Evolutionary conservation across 169 alveolate genomes (phyloP).

Genomic region (Blepharisma undulans): DNA sequence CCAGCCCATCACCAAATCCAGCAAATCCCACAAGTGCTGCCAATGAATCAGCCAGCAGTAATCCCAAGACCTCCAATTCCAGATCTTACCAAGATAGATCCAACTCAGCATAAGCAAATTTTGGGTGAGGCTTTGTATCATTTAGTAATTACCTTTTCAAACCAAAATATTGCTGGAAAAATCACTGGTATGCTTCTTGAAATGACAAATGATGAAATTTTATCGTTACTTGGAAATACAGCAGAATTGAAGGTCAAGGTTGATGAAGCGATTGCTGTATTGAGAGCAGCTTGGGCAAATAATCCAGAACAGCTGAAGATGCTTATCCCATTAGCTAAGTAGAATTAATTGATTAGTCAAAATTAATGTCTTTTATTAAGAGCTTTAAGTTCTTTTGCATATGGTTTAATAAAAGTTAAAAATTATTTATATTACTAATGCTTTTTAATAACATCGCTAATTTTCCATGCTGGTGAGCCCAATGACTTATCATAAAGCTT

Average conservation of each 20-base stretch:
- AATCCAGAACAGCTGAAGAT: constrained; percentile 13
- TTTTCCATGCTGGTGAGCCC: background rate
- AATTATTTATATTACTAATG: background rate
- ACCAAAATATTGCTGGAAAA: constrained; percentile 19
- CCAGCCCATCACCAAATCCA: background rate
- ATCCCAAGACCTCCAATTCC: background rate
- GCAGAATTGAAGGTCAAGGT: background rate
- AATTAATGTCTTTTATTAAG: background rate
- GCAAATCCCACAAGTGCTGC: background rate
- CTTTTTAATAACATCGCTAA: background rate
- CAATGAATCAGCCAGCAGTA: background rate
- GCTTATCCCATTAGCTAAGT: background rate
- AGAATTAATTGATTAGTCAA: background rate
- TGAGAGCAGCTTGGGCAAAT: background rate
- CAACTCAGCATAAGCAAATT: background rate
- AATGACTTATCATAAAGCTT: background rate
- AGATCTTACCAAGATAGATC: background rate
- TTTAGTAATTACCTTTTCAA: background rate
- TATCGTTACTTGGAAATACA: background rate
- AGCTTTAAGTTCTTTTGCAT: background rate
- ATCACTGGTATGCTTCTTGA: constrained; percentile 35
- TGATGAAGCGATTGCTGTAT: background rate
- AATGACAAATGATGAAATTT: background rate
- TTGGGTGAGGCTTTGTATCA: constrained; percentile 22
- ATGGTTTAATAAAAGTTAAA: background rate